Evolutionary conservation across 2,329 filamentous ascomycete genomes (phyloP).

Genomic region (Albifimbria verrucaria): DNA sequence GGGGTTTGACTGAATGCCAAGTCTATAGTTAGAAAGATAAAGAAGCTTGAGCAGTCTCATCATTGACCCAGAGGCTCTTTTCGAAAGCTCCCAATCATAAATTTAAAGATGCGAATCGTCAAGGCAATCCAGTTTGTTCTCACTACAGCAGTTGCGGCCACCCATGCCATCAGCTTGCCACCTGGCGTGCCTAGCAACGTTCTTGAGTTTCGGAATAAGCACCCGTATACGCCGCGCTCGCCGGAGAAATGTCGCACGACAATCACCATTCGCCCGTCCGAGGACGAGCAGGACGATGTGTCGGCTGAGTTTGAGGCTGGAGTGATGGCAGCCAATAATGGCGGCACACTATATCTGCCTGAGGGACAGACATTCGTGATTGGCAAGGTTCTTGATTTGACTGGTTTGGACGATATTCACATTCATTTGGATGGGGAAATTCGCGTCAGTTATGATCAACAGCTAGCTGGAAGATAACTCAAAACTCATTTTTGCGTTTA

Average conservation of each 20-base stretch:
- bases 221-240: conserved; percentile 8
- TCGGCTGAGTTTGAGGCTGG: conserved; percentile 52
- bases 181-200: not conserved
- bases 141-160: not conserved
- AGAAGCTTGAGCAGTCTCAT: not conserved
- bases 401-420: conserved; percentile 54
- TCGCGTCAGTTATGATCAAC: conserved; percentile 6
- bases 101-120: not conserved
- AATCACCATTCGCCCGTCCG: conserved; percentile 29
- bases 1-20: not conserved
- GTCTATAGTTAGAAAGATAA: not conserved
- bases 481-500: too few species aligned
- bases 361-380: conserved; percentile 54
- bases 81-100: not conserved
- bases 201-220: conserved; percentile 12
- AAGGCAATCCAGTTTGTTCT: not conserved
- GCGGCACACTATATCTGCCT: conserved; percentile 53
- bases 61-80: not conserved
- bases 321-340: conserved; percentile 54
- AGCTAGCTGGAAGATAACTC: too few species aligned
- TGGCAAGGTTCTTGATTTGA: conserved; percentile 56
- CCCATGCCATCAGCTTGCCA: not conserved
- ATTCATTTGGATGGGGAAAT: conserved; percentile 57
- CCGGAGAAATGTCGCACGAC: conserved; percentile 8
- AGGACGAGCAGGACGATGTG: conserved; percentile 53